Percentiles rank a stretch among this genome's conserved stretches.
Evolutionary conservation across 2,329 filamentous ascomycete species (phyloP).

Genomic region (Colletotrichum sp.): DNA sequence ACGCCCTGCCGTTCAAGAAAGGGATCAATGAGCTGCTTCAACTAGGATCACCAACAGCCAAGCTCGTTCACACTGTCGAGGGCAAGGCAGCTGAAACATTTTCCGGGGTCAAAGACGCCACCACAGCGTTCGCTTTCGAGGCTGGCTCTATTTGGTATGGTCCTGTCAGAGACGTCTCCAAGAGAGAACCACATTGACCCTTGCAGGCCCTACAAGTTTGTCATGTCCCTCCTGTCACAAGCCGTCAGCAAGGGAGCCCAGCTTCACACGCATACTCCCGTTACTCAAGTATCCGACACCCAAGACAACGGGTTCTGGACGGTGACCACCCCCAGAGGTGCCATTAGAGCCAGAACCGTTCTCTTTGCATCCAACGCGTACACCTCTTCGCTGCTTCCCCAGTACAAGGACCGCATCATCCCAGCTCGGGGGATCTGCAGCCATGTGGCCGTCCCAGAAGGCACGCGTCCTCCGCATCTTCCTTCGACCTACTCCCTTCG

Average conservation of each 20-base stretch:
- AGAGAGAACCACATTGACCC: background rate
- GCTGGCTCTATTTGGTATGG: slow-evolving; percentile 43
- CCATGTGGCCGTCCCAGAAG: slow-evolving; percentile 28
- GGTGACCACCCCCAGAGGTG: slow-evolving; percentile 56
- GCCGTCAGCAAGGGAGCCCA: slow-evolving; percentile 37
- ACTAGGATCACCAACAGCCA: slow-evolving; percentile 1
- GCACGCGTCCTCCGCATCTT: slow-evolving; percentile 21
- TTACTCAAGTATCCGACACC: slow-evolving; percentile 20
- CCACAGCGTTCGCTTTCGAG: slow-evolving; percentile 33
- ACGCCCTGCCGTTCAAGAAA: slow-evolving; percentile 24
- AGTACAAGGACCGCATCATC: slow-evolving; percentile 65
- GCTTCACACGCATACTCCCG: slow-evolving; percentile 21
- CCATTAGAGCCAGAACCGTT: slow-evolving; percentile 56
- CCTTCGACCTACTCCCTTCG: slow-evolving; percentile 29
- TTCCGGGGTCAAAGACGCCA: slow-evolving; percentile 40
- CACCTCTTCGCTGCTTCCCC: slow-evolving; percentile 63
- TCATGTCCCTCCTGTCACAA: slow-evolving; percentile 52
- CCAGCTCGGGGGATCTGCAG: slow-evolving; percentile 59
- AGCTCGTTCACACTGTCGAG: slow-evolving; percentile 9
- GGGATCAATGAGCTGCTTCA: slow-evolving; percentile 11
- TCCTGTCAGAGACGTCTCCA: background rate
- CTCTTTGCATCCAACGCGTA: slow-evolving; percentile 73
- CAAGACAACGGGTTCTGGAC: slow-evolving; percentile 23
- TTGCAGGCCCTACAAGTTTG: slow-evolving; percentile 58
- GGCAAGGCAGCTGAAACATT: slow-evolving; percentile 31